Evolutionary conservation across 176 grass and related monocot genomes (phyloP).

Genomic region (Saccharum officinarum): DNA sequence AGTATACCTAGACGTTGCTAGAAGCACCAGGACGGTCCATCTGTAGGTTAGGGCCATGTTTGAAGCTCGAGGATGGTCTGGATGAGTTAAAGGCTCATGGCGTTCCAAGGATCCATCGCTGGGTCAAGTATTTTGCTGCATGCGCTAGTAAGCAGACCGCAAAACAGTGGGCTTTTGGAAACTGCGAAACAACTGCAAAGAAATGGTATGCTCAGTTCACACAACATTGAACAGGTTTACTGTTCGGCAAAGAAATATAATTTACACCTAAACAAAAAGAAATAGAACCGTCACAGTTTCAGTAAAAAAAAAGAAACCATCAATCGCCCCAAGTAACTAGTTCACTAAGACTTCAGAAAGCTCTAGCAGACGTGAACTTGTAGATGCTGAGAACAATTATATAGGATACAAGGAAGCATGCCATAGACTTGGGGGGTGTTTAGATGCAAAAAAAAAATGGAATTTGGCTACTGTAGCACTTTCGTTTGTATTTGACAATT

Average conservation of each 20-base stretch:
- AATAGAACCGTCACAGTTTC: background rate
- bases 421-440: constrained; percentile 20
- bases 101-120: constrained; percentile 44
- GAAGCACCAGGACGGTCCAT: background rate
- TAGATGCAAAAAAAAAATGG: too few species aligned
- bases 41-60: background rate
- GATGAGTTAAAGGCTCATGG: constrained; percentile 13
- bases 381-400: constrained; percentile 16
- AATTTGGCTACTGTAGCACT: too few species aligned
- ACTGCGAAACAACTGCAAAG: constrained; percentile 57
- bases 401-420: background rate
- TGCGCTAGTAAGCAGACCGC: constrained; percentile 55
- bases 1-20: background rate
- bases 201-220: background rate
- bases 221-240: background rate
- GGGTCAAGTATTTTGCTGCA: constrained; percentile 44
- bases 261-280: background rate
- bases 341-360: background rate
- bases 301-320: background rate
- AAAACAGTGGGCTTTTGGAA: constrained; percentile 53
- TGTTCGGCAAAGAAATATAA: background rate
- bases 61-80: background rate
- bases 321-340: background rate
- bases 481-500: too few species aligned
- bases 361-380: background rate